These are phyloP conservation scores for Sporothrix pallida DNA, from an alignment of 2,329 filamentous ascomycete genomes.

Conservation along the genomic window DNA sequence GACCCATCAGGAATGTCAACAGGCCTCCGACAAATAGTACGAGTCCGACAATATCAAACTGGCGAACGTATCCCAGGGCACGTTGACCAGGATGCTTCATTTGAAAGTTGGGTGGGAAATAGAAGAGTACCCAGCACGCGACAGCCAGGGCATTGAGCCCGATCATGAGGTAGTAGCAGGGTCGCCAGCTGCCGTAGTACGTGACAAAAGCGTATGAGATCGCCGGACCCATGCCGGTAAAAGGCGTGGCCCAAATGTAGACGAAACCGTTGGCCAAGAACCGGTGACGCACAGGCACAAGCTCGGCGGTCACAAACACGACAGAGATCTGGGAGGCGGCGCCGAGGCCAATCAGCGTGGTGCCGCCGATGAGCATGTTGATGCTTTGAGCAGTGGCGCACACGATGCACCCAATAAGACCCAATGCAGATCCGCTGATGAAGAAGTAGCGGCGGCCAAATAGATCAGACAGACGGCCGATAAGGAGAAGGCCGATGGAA, in stretches of 20 bases:
- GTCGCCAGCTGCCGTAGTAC: too few relatives aligned
- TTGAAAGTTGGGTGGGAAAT: slow-evolving; percentile 1
- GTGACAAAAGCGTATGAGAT: too few relatives aligned
- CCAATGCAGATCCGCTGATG: too few relatives aligned
- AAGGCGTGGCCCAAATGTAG: slow-evolving; percentile 1
- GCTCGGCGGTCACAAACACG: background rate
- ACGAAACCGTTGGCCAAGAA: background rate
- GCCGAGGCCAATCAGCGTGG: background rate
- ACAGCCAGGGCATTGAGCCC: background rate
- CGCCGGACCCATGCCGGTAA: too few relatives aligned
- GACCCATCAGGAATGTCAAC: too few relatives aligned
- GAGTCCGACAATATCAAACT: background rate
- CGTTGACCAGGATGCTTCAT: slow-evolving; percentile 9
- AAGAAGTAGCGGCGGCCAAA: too few relatives aligned
- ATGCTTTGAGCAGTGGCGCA: too few relatives aligned
- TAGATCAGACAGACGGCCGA: too few relatives aligned
- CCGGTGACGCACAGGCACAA: background rate
- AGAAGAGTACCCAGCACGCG: background rate
- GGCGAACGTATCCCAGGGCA: background rate
- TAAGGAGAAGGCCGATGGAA: background rate
- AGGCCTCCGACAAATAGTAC: too few relatives aligned
- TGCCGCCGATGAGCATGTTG: slow-evolving; percentile 1
- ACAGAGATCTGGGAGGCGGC: background rate
- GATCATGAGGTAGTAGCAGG: background rate
- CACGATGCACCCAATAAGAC: too few relatives aligned